These are phyloP conservation scores for Panicum hallii DNA, from an alignment of 202 grass and related monocot species.

Conservation along the genomic window DNA sequence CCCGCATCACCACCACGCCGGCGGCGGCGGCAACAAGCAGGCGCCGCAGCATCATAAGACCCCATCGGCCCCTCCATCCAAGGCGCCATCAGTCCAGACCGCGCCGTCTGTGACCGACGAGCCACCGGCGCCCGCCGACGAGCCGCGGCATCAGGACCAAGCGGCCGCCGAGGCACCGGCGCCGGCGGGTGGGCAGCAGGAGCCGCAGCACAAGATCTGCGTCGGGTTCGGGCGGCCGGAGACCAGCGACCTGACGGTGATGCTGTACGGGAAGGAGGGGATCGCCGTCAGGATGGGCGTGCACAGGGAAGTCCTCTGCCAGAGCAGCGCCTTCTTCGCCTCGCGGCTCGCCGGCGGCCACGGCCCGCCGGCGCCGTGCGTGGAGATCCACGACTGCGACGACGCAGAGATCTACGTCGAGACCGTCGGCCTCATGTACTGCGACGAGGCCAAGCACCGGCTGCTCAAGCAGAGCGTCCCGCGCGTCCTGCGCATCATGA, in stretches of 20 bases:
- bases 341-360: conserved; percentile 52
- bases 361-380: conserved; percentile 37
- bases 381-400: conserved; percentile 85
- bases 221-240: conserved; percentile 83
- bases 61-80: conserved; percentile 56
- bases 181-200: not conserved
- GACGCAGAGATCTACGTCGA: conserved; percentile 92
- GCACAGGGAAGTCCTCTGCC: conserved; percentile 66
- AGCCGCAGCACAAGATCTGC: conserved; percentile 60
- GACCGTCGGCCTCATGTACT: conserved; percentile 91
- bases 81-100: conserved; percentile 52
- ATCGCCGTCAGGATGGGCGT: conserved; percentile 79
- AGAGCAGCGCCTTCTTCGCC: conserved; percentile 72
- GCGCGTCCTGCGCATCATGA: conserved; percentile 83
- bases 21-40: not conserved
- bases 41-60: conserved; percentile 52
- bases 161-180: not conserved
- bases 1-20: conserved; percentile 54
- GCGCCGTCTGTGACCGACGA: conserved; percentile 56
- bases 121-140: conserved; percentile 7
- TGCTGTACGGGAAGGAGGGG: conserved; percentile 83
- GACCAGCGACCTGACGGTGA: conserved; percentile 77
- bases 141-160: conserved; percentile 26
- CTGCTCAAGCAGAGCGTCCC: conserved; percentile 85
- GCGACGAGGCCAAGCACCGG: conserved; percentile 73